Evolutionary conservation across 441 rosid species (phyloP).

Genomic region (Aleurites moluccanus): DNA sequence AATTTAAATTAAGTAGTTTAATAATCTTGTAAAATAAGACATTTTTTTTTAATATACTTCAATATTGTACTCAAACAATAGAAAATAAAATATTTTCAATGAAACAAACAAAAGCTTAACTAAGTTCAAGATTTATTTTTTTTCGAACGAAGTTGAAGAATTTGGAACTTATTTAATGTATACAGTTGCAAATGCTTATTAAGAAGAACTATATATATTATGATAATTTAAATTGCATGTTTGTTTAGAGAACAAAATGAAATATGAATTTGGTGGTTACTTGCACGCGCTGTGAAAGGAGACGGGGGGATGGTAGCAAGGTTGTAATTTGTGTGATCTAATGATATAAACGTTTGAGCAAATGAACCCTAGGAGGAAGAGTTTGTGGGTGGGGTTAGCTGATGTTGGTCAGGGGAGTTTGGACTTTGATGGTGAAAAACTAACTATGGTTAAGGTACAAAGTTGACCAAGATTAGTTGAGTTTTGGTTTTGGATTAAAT

Average conservation of each 20-base stretch:
- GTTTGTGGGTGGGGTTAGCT: constrained; percentile 33
- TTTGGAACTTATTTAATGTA: too few relatives aligned
- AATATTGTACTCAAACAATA: too few relatives aligned
- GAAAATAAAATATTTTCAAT: not conserved
- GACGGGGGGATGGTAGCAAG: not conserved
- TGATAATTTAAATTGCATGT: too few relatives aligned
- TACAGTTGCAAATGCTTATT: too few relatives aligned
- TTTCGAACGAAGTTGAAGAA: too few relatives aligned
- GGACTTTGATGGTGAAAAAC: constrained; percentile 2
- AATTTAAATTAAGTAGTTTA: too few relatives aligned
- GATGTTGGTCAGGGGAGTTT: constrained; percentile 6
- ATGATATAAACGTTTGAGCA: constrained; percentile 26
- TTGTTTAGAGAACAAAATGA: not conserved
- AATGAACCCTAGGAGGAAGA: constrained; percentile 33
- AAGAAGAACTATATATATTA: too few relatives aligned
- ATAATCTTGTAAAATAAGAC: too few relatives aligned
- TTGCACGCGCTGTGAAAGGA: constrained; percentile 18
- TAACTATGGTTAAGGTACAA: constrained; percentile 36
- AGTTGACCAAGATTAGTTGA: constrained; percentile 39
- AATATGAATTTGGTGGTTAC: not conserved
- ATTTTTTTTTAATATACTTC: not conserved
- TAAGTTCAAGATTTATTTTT: too few relatives aligned
- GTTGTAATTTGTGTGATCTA: constrained; percentile 9
- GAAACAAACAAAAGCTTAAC: too few relatives aligned
- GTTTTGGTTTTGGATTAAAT: not conserved